Conservation (phyloP, 495 filamentous ascomycete species). For the Aspergillus heteromorphus region DNA sequence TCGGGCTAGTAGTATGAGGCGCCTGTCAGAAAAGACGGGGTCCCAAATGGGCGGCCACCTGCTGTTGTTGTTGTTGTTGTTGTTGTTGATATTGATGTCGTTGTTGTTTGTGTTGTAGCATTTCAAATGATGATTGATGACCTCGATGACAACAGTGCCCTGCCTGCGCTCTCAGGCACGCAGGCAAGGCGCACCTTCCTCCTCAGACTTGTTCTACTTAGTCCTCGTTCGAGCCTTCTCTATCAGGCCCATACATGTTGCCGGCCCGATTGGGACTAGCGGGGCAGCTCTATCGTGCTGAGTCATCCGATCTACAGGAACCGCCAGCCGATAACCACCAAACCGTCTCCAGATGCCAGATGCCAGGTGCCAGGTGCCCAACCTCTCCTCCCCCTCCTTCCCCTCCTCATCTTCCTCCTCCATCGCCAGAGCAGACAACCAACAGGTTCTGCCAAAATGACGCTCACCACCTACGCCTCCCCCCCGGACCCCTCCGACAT, state of each 20-base stretch:
- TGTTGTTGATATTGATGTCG: too few species aligned
- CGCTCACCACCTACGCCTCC: constrained; percentile 27
- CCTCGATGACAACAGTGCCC: background rate
- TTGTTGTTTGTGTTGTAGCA: background rate
- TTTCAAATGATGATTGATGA: constrained; percentile 10
- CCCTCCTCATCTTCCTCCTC: background rate
- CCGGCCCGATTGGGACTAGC: background rate
- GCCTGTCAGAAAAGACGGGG: background rate
- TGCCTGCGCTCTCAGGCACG: background rate
- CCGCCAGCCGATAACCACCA: background rate
- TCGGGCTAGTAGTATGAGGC: background rate
- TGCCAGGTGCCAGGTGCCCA: background rate
- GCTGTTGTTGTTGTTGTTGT: too few species aligned
- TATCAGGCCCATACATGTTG: background rate
- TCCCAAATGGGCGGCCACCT: background rate
- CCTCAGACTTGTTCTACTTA: too few species aligned
- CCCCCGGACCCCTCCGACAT: constrained; percentile 28
- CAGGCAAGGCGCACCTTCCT: too few species aligned
- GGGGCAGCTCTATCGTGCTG: background rate
- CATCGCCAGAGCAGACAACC: background rate
- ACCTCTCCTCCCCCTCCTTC: background rate
- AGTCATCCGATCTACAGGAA: constrained; percentile 7
- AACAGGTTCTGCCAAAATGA: constrained; percentile 17
- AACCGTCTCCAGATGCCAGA: constrained; percentile 5
- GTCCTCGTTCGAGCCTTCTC: too few species aligned